Evolutionary conservation across 306 rosid species (phyloP), one percentile per base, ranked within the genome.

Genomic region (Senna tora): DNA sequence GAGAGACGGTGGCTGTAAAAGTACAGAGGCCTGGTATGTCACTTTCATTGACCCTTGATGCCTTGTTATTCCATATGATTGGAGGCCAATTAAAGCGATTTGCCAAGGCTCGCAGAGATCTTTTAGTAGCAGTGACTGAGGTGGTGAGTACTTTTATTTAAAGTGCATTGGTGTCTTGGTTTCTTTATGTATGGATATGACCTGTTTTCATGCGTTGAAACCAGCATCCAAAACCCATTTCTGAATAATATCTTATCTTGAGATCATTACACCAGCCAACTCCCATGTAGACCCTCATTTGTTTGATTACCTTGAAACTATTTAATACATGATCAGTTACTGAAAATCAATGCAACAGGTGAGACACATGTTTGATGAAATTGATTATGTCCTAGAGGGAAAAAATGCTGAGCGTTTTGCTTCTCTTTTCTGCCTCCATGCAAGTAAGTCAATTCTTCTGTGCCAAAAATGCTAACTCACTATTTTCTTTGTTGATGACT

Each of bases 351-450:
- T 87, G 78, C 52, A 80, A 80, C 96, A 94, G 97, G 96, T 91
- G 65, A 91, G 97, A 54, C 99, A 94, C 87, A 94, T 94, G 99
- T 94, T 94, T 81, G 96, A 94, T 81, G 99, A 94, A 85, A 94
- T 91, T 74, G 90, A 94, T 84, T 94, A 94, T 80, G 80, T 94
- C 53, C 85, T 33, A 16, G 99, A 94, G 90, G 99, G 88, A 20
- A 89, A 82, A 67, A 94, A 89, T 87, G 97, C 99, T 22, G 96
- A 91, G 73, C 99, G 91, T 59, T 94, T 91, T 78, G 87, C 90
- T 69, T 80, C 91, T 75, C 92, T 94, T 42, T 94, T 89, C 75
- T 77, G 90, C 84, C 66, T 57, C 55, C 55, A 42, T 79, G 79
- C 92, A 71, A 33, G 99, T 89, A 86, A 86, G 95, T 79, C 79